These are phyloP conservation scores for Chaetomiaceae sp. DNA, from an alignment of 2,329 filamentous ascomycete genomes.

Conservation along the genomic window DNA sequence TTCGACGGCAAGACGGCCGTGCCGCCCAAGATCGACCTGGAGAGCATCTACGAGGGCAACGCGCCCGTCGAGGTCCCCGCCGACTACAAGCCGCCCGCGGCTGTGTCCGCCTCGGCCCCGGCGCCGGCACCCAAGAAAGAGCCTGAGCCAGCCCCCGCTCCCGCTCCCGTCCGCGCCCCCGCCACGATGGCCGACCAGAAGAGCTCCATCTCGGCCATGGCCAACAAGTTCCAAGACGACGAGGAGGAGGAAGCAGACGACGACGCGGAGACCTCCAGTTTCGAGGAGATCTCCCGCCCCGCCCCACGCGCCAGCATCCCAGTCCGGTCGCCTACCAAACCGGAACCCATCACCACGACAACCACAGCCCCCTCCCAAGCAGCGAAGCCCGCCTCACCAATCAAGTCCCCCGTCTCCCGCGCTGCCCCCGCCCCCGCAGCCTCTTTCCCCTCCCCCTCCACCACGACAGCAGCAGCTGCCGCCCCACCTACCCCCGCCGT, in stretches of 20 bases:
- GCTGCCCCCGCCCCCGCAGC: constrained; percentile 20
- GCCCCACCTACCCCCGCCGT: constrained; percentile 45
- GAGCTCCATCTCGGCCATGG: constrained; percentile 77
- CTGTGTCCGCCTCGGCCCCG: constrained; percentile 35
- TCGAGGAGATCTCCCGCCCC: constrained; percentile 80
- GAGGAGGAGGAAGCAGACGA: constrained; percentile 52
- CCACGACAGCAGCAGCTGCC: constrained; percentile 27
- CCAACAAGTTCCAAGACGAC: constrained; percentile 78
- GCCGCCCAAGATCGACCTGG: constrained; percentile 89
- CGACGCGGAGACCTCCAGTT: constrained; percentile 65
- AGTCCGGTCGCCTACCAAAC: constrained; percentile 24
- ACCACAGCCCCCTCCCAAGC: constrained; percentile 32
- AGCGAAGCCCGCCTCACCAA: constrained; percentile 43
- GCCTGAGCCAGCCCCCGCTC: constrained; percentile 49
- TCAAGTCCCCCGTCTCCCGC: constrained; percentile 39
- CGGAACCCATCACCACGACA: constrained; percentile 10
- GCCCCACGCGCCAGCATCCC: constrained; percentile 50
- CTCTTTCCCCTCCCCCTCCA: constrained; percentile 20
- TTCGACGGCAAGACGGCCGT: constrained; percentile 76
- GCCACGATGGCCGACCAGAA: constrained; percentile 80
- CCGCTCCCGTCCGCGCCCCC: constrained; percentile 47
- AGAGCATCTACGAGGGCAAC: constrained; percentile 82
- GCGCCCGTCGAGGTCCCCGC: constrained; percentile 72
- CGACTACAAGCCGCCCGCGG: constrained; percentile 57
- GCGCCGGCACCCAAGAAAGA: constrained; percentile 49